Conservation (phyloP, 768 basidiomycete genomes). For the Mycena sanguinolenta region DNA sequence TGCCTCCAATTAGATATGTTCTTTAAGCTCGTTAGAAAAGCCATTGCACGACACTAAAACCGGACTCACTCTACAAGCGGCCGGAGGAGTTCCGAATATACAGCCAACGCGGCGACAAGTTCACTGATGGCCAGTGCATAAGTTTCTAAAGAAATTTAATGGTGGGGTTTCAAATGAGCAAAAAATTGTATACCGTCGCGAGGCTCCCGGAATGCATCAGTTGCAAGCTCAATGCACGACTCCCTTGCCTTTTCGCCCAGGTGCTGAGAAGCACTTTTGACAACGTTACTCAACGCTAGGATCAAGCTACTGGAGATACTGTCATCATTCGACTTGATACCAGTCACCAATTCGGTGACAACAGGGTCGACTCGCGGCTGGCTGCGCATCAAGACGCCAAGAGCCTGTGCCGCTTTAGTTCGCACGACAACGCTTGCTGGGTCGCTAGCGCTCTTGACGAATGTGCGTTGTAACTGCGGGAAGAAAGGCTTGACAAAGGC, state of each 20-base stretch:
- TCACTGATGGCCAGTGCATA: constrained; percentile 75
- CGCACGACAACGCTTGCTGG: constrained; percentile 83
- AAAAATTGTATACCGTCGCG: constrained; percentile 67
- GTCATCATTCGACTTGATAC: constrained; percentile 71
- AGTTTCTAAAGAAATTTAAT: constrained; percentile 61
- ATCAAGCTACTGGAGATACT: constrained; percentile 83
- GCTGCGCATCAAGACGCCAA: constrained; percentile 91
- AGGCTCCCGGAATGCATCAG: constrained; percentile 81
- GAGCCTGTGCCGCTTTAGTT: constrained; percentile 83
- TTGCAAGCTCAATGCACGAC: constrained; percentile 78
- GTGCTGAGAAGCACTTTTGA: constrained; percentile 76
- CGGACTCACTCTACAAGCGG: constrained; percentile 75
- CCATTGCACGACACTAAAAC: background rate
- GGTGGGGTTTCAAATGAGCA: background rate
- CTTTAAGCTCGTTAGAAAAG: constrained; percentile 49
- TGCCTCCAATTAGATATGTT: constrained; percentile 74
- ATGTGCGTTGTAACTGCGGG: constrained; percentile 96
- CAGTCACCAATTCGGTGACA: constrained; percentile 86
- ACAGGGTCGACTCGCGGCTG: constrained; percentile 94
- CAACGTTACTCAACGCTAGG: constrained; percentile 82
- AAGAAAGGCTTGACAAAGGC: constrained; percentile 97
- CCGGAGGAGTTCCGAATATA: constrained; percentile 72
- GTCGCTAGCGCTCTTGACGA: constrained; percentile 93
- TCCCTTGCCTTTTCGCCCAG: constrained; percentile 84
- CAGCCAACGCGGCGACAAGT: constrained; percentile 74